Percentiles rank a stretch among this genome's conserved stretches.
Conservation (phyloP, 345 rosid genomes). For the Populus tremula region DNA sequence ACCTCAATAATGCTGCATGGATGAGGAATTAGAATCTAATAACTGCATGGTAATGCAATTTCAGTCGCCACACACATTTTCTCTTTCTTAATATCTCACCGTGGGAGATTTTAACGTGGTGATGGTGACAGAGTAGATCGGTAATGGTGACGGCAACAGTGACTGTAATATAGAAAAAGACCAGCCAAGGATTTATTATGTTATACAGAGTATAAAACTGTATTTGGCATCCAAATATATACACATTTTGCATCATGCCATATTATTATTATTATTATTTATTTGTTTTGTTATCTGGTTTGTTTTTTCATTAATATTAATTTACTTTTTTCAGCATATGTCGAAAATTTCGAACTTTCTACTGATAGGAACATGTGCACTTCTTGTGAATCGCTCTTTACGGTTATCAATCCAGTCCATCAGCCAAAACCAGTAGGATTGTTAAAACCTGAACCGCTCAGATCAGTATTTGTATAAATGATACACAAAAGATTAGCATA, state of each 20-base stretch:
- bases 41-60: constrained; percentile 17
- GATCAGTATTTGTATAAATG: neutral
- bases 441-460: neutral
- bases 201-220: neutral
- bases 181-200: neutral
- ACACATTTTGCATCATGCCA: neutral
- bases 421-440: neutral
- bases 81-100: constrained; percentile 1
- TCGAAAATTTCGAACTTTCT: neutral
- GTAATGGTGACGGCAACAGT: neutral
- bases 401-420: neutral
- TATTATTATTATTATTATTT: neutral
- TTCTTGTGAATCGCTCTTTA: neutral
- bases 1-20: constrained; percentile 48
- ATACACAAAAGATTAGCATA: neutral
- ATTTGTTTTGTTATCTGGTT: neutral
- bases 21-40: constrained; percentile 48
- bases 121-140: neutral
- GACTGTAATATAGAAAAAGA: neutral
- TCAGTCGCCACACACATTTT: constrained; percentile 18
- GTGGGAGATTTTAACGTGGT: neutral
- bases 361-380: neutral
- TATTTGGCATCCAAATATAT: neutral
- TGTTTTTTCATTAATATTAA: neutral
- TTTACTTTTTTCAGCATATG: neutral